Evolutionary conservation across 805 yeast species (phyloP).

Genomic region (Wickerhamiella occidentalis): DNA sequence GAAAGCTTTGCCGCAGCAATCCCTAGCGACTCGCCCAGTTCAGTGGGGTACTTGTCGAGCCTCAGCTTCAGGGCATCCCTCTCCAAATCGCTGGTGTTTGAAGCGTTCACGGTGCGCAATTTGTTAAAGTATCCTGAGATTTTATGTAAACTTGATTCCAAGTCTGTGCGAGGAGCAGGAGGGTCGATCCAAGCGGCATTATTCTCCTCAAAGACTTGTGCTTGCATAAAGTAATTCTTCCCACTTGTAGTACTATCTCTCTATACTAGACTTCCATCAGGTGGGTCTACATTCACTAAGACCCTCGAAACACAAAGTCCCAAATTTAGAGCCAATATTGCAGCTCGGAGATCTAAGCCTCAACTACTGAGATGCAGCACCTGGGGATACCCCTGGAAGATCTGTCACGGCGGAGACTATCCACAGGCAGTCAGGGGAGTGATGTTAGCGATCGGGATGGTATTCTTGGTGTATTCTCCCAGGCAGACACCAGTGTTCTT

Average conservation of each 20-base stretch:
- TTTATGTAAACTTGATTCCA: constrained; percentile 1
- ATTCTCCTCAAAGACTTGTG: neutral
- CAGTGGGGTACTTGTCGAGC: constrained; percentile 10
- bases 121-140: constrained; percentile 3
- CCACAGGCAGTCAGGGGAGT: neutral
- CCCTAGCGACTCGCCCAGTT: constrained; percentile 1
- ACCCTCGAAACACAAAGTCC: too few species aligned
- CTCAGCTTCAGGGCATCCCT: constrained; percentile 1
- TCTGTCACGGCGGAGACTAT: neutral
- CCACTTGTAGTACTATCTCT: too few species aligned
- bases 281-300: too few species aligned
- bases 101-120: neutral
- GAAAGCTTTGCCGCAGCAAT: neutral
- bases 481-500: constrained; percentile 4
- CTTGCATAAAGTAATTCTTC: neutral
- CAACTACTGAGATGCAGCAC: constrained; percentile 8
- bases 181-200: neutral
- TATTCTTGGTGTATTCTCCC: constrained; percentile 6
- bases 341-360: neutral
- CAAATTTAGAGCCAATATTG: neutral
- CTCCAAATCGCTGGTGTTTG: neutral
- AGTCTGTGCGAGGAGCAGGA: neutral
- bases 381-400: constrained; percentile 9
- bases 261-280: neutral
- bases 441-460: constrained; percentile 3